A percentile compares a stretch with the other conserved stretches of the same genome.
Conservation (phyloP, 2,329 filamentous ascomycete genomes). For the Magnaporthiopsis incrustans region DNA sequence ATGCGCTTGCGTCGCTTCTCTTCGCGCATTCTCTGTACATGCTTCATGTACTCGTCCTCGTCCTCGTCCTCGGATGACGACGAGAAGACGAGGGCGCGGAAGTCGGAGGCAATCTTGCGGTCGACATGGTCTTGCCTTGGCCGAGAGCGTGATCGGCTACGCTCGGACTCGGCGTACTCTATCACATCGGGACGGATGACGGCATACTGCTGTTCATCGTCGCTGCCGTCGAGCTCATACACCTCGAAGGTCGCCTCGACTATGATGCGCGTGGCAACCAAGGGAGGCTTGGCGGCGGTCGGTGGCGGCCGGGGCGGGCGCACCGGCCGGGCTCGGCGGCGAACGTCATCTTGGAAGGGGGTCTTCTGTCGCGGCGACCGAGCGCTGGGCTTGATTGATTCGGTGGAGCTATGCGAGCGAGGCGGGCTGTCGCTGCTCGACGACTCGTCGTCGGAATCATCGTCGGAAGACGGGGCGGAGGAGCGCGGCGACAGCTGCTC, state of each 20-base stretch:
- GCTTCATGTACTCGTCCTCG: conserved; percentile 26
- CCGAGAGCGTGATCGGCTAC: conserved; percentile 12
- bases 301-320: too few species aligned
- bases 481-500: conserved; percentile 31
- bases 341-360: conserved; percentile 6
- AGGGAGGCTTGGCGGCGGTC: neutral
- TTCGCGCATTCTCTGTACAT: conserved; percentile 21
- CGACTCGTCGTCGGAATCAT: conserved; percentile 12
- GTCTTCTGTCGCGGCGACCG: neutral
- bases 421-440: conserved; percentile 16
- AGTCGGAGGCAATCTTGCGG: conserved; percentile 33
- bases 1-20: conserved; percentile 36
- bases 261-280: conserved; percentile 7
- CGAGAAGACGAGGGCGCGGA: conserved; percentile 36
- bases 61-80: conserved; percentile 30
- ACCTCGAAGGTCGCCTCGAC: conserved; percentile 20
- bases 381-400: conserved; percentile 9
- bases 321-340: neutral
- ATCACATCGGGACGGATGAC: conserved; percentile 37
- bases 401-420: conserved; percentile 15
- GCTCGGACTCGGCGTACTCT: conserved; percentile 31
- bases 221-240: conserved; percentile 19
- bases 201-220: conserved; percentile 29
- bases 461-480: conserved; percentile 21
- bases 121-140: conserved; percentile 22